Evolutionary conservation across 1,139 yeast genomes (phyloP).

Genomic region (Blastobotrys indianensis): DNA sequence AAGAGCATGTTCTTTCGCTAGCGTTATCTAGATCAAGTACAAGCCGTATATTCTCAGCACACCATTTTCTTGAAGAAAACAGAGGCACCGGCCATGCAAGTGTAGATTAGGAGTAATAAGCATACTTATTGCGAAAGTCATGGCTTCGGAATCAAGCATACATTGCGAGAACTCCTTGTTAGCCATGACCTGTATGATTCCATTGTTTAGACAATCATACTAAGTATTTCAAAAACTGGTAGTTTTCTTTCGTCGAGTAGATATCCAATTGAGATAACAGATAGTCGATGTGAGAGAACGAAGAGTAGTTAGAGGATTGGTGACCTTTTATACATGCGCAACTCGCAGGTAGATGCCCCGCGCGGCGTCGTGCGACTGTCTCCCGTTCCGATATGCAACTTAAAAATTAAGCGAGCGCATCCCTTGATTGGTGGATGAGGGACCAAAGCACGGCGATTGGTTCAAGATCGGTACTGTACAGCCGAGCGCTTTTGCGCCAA

Average conservation of each 20-base stretch:
- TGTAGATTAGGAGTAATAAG: background rate
- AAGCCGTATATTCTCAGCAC: constrained; percentile 34
- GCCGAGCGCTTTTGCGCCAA: no score
- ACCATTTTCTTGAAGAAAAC: background rate
- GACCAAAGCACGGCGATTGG: no score
- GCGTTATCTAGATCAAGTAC: constrained; percentile 33
- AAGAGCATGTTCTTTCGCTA: constrained; percentile 32
- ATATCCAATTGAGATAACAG: background rate
- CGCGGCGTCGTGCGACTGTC: no score
- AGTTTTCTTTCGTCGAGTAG: background rate
- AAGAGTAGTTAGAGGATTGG: background rate
- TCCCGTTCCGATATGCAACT: no score
- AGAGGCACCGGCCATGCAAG: constrained; percentile 28
- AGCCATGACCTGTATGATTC: background rate
- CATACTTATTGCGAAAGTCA: constrained; percentile 10
- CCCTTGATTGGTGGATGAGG: no score
- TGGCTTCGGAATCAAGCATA: constrained; percentile 1
- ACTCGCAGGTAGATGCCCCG: no score
- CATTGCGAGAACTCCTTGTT: background rate
- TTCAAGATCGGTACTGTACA: no score
- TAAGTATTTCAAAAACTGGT: background rate
- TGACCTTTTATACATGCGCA: no score
- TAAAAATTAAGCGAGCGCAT: no score
- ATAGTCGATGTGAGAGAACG: background rate
- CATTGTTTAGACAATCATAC: no score